A percentile compares a stretch with the other conserved stretches of the same genome.
phyloP scores from a whole-genome alignment of 2,329 filamentous ascomycete species.

The Dothiorella sarmentorum region DNA sequence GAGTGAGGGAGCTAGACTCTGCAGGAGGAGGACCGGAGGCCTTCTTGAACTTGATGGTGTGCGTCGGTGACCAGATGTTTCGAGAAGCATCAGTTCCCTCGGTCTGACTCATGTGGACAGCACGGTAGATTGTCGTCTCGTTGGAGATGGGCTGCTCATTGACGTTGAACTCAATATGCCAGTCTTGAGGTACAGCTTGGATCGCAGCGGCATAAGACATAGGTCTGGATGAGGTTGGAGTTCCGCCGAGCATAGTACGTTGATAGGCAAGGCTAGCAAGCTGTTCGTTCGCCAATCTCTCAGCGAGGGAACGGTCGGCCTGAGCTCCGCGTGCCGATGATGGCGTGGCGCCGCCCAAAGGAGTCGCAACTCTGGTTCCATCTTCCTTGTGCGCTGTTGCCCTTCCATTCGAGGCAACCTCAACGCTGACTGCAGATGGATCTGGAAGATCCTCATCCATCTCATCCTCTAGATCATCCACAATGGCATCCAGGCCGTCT shows the following conservation, averaged over 20 bases:
- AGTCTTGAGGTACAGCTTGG: slow-evolving; percentile 79
- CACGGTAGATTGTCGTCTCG: slow-evolving; percentile 93
- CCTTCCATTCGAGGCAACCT: slow-evolving; percentile 80
- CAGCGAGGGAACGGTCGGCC: slow-evolving; percentile 28
- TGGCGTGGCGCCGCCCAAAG: slow-evolving; percentile 54
- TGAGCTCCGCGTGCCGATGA: slow-evolving; percentile 30
- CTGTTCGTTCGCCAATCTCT: slow-evolving; percentile 25
- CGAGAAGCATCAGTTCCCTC: slow-evolving; percentile 64
- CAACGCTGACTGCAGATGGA: slow-evolving; percentile 85
- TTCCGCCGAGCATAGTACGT: slow-evolving; percentile 36
- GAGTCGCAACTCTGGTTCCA: slow-evolving; percentile 80
- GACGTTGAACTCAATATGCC: slow-evolving; percentile 95
- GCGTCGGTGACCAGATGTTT: slow-evolving; percentile 85
- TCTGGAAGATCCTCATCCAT: slow-evolving; percentile 71
- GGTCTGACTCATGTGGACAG: slow-evolving; percentile 63
- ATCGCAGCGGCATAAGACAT: slow-evolving; percentile 84
- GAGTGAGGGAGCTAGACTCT: slow-evolving; percentile 63
- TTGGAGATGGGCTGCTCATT: slow-evolving; percentile 79
- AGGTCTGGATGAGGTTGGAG: slow-evolving; percentile 51
- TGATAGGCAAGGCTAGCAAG: slow-evolving; percentile 28
- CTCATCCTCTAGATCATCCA: slow-evolving; percentile 87
- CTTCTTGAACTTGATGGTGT: slow-evolving; percentile 87
- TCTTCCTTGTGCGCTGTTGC: slow-evolving; percentile 91
- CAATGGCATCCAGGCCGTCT: slow-evolving; percentile 71
- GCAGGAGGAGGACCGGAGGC: slow-evolving; percentile 77